Percentiles rank a stretch among this genome's conserved stretches.
phyloP scores from a whole-genome alignment of 1,139 yeast genomes.

The Taphrina confusa region DNA sequence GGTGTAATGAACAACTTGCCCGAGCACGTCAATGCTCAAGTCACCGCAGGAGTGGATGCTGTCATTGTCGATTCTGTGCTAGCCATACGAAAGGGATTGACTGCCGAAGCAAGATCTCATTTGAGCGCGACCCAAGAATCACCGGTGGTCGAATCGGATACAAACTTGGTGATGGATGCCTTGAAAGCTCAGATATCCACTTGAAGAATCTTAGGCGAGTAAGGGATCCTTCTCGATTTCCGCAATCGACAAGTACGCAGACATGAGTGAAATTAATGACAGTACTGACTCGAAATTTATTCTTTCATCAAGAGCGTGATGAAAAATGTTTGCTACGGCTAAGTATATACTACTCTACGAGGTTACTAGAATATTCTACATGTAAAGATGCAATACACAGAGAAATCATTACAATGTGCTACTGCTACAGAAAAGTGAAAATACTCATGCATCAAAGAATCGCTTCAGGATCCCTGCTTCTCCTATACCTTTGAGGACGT shows the following conservation, averaged over 20 bases:
- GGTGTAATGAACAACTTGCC: slow-evolving; percentile 86
- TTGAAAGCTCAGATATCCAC: no score
- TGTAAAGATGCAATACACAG: neutral
- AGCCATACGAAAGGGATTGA: slow-evolving; percentile 36
- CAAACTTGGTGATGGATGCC: no score
- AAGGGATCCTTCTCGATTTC: no score
- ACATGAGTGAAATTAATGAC: no score
- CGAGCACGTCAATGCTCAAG: slow-evolving; percentile 77
- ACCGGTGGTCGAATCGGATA: no score
- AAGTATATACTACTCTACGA: neutral
- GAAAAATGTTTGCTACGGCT: no score
- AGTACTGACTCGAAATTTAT: no score
- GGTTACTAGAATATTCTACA: neutral
- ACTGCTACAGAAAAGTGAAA: neutral
- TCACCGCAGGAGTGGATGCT: slow-evolving; percentile 95
- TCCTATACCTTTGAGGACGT: slow-evolving; percentile 49
- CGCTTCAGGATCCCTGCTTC: slow-evolving; percentile 50
- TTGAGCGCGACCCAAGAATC: no score
- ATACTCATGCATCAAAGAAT: slow-evolving; percentile 41
- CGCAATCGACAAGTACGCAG: no score
- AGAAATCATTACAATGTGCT: neutral
- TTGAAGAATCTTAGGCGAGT: no score
- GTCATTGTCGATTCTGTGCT: slow-evolving; percentile 93
- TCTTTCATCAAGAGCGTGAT: no score
- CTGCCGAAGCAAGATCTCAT: neutral